Evolutionary conservation across 1,284 basidiomycete genomes (phyloP), one percentile per base, ranked within the genome.

Genomic region (Cryptococcus hybrid): DNA sequence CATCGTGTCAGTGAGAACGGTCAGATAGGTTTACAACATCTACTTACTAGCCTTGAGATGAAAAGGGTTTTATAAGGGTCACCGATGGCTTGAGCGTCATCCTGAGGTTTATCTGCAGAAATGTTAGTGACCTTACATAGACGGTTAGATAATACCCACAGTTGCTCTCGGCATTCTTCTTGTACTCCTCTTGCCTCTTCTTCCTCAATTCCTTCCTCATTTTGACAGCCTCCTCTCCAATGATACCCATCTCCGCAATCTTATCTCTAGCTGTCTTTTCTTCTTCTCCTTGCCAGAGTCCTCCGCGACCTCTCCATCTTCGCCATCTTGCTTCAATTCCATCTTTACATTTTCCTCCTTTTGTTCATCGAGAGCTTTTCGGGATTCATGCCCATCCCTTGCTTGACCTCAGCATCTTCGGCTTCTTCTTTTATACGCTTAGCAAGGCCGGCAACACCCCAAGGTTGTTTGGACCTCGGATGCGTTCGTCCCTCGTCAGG

Each of bases 31-130:
- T n/a, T 7, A 30, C 40, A 45, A 36, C 11, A 7, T 7, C 35
- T 3, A 77, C 83, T 51, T 73, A 92, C 91, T 71, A 99, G 80
- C 62, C 94, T 86, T 34, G 93, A 89, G 60, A 99, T 91, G 78
- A 99, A 99, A 8, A 99, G 82, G 0, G 96, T 99, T 78, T 98
- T 98, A 81, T 98, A 99, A 3, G 96, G 95, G 72, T 99, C 96
- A 1, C 96, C 94, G 37, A 88, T 82, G n/a, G 92, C 94, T 72
- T 96, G 86, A n/a, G 88, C 62, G 69, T 99, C 94, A 49, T 93
- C 88, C 39, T 88, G 82, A 8, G 95, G 95, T 74, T 92, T 90
- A 79, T 94, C 93, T 72, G 30, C 30, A 51, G 18, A 4, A 3
- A 12, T 35, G 7, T 5, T 4, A 92, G 72, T 50, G 39, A n/a